These are phyloP conservation scores for Cornus controversa DNA, from an alignment of 148 eudicot species.

Conservation along the genomic window DNA sequence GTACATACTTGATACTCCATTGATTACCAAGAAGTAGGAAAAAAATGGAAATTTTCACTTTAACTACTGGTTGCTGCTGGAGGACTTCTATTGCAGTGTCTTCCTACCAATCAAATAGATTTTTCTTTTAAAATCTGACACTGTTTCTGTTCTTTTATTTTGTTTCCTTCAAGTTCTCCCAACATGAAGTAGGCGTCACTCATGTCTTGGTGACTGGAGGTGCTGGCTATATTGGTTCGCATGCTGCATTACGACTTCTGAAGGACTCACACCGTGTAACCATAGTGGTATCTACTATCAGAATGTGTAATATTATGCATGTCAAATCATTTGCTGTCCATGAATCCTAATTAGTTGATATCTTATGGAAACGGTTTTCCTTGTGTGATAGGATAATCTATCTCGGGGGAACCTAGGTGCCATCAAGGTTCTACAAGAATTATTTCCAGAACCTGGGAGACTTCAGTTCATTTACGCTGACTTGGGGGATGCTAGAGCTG, in stretches of 20 bases:
- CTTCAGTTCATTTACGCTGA: slow-evolving; percentile 90
- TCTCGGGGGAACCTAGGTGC: slow-evolving; percentile 95
- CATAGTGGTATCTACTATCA: slow-evolving; percentile 63
- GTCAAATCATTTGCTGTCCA: neutral
- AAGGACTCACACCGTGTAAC: slow-evolving; percentile 87
- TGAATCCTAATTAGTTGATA: neutral
- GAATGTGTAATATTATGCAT: neutral
- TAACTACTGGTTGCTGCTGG: neutral
- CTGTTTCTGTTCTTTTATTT: slow-evolving; percentile 3
- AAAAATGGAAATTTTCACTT: neutral
- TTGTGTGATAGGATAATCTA: slow-evolving; percentile 66
- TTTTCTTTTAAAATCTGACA: neutral
- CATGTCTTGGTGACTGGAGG: slow-evolving; percentile 97
- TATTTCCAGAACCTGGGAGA: slow-evolving; percentile 81
- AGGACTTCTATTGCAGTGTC: neutral
- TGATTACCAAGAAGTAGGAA: neutral
- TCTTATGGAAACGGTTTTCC: slow-evolving; percentile 4
- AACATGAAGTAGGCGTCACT: slow-evolving; percentile 68
- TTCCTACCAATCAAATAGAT: neutral
- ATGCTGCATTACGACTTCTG: slow-evolving; percentile 81
- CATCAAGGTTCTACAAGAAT: slow-evolving; percentile 61
- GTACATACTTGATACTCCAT: neutral
- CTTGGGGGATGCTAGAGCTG: slow-evolving; percentile 75
- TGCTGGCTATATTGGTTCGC: slow-evolving; percentile 97
- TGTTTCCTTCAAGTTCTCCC: slow-evolving; percentile 58